Evolutionary conservation across 1,284 basidiomycete species (phyloP).

Genomic region (Ceratobasidium sp.): DNA sequence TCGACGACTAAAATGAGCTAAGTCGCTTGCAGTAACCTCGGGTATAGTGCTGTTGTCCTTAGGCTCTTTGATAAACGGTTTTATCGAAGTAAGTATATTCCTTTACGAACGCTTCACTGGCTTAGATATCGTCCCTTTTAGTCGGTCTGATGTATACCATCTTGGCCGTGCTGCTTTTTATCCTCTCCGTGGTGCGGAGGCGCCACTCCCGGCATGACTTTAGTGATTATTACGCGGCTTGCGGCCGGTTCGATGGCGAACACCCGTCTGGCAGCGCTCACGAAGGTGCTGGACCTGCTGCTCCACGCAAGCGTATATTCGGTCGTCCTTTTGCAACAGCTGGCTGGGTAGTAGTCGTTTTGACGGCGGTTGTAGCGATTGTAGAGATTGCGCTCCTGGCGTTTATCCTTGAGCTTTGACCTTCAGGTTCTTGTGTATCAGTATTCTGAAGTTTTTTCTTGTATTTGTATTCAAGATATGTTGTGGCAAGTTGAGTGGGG

Average conservation of each 20-base stretch:
- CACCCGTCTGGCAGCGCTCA: conserved; percentile 50
- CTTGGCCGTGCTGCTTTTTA: conserved; percentile 70
- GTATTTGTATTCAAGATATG: neutral
- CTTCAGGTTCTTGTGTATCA: conserved; percentile 27
- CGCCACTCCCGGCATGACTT: conserved; percentile 79
- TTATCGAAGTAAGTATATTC: conserved; percentile 66
- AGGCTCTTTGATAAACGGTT: conserved; percentile 80
- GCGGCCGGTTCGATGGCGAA: conserved; percentile 58
- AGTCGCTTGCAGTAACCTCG: conserved; percentile 62
- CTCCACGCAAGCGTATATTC: conserved; percentile 62
- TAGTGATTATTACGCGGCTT: conserved; percentile 56
- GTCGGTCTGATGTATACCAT: conserved; percentile 80
- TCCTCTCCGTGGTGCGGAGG: conserved; percentile 70
- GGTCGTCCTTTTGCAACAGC: conserved; percentile 85
- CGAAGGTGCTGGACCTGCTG: conserved; percentile 11
- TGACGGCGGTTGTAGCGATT: conserved; percentile 70
- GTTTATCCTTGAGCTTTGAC: conserved; percentile 62
- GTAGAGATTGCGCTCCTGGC: conserved; percentile 75
- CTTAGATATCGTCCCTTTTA: conserved; percentile 54
- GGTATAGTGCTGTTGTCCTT: conserved; percentile 79
- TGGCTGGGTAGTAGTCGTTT: conserved; percentile 75
- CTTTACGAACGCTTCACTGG: conserved; percentile 51
- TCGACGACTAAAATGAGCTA: too few relatives aligned
- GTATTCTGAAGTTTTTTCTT: neutral
- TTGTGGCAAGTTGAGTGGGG: conserved; percentile 12